Conservation (phyloP, 2,329 filamentous ascomycete species). For the Didymella glomerata region DNA sequence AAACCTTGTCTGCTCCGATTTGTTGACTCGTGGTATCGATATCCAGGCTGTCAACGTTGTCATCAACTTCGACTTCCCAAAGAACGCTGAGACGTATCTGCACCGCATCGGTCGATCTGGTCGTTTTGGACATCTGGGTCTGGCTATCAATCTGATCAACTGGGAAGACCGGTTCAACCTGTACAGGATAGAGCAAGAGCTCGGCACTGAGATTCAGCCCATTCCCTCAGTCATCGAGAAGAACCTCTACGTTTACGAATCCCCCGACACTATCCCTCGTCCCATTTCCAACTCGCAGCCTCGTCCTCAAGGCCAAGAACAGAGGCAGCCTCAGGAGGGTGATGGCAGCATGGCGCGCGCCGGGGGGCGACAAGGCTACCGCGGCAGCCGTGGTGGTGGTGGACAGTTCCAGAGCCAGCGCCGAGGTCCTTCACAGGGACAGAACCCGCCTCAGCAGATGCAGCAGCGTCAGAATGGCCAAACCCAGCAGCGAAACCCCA, state of each 20-base stretch:
- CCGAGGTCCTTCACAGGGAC: slow-evolving; percentile 32
- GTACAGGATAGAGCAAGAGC: slow-evolving; percentile 97
- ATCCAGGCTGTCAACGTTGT: slow-evolving; percentile 99
- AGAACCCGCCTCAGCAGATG: slow-evolving; percentile 29
- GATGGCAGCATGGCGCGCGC: slow-evolving; percentile 36
- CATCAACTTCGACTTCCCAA: slow-evolving; percentile 99
- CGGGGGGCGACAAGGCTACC: slow-evolving; percentile 42
- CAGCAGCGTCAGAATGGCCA: slow-evolving; percentile 49
- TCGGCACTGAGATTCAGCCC: slow-evolving; percentile 97
- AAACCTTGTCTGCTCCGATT: slow-evolving; percentile 96
- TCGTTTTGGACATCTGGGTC: slow-evolving; percentile 93
- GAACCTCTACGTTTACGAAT: slow-evolving; percentile 97
- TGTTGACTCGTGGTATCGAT: slow-evolving; percentile 97
- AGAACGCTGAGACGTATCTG: slow-evolving; percentile 98
- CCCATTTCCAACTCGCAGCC: slow-evolving; percentile 68
- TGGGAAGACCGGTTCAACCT: slow-evolving; percentile 99
- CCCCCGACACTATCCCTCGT: slow-evolving; percentile 91
- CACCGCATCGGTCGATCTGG: slow-evolving; percentile 98
- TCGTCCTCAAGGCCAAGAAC: slow-evolving; percentile 26
- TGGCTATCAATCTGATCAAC: slow-evolving; percentile 99
- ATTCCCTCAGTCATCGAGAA: slow-evolving; percentile 96
- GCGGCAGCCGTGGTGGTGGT: slow-evolving; percentile 48
- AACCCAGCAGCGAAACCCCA: slow-evolving; percentile 46
- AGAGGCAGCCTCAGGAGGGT: slow-evolving; percentile 39
- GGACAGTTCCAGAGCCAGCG: slow-evolving; percentile 46